Base-by-base conservation (phyloP, 352 stramenopile genomes). In the Globisporangium yorkense region DNA sequence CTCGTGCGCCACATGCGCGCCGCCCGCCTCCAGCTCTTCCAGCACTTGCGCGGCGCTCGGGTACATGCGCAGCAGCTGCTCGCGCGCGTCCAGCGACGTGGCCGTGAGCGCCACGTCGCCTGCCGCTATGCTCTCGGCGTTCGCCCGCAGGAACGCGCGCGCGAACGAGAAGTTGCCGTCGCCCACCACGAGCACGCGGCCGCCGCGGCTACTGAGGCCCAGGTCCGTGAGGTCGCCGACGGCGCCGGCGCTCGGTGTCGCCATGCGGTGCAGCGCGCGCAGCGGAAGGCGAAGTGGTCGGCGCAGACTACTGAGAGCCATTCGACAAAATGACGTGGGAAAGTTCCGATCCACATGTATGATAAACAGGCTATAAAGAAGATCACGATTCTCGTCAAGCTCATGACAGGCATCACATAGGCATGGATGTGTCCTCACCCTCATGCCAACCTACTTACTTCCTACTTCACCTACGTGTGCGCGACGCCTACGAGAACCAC, bases 101-200 rank as follows among this genome's bases (percentile, higher is more conserved):
- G 70, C 83, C 0, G 73, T 89, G 39, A 87, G 54, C 0, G 55
- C 10, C n/a, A 85, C 1, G n/a, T 29, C 15, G n/a, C 56, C 56
- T 15, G 31, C 7, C 0, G 16, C 51, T 56, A 79, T 57, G 13
- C 52, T 55, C 49, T 41, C 37, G 2, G 52, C 51, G 47, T 90
- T 85, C 56, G 72, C 71, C 10, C 80, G 74, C 18, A 89, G 64
- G 48, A 91, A 84, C 21, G 83, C 82, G 31, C 78, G 68, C n/a
- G 83, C 63, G 65, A 88, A 95, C 27, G 85, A 93, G 54, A 93
- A 92, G 70, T 95, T 91, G 68, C 83, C 85, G 52, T 95, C 85
- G 15, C 83, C 85, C 4, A 92, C 80, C 24, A 95, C 73, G 24
- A 95, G 68, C 57, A 95, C 79, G 21, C 58, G 50, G 18, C 54